Base-by-base conservation (phyloP, 73 alveolate species). In the Paramecium bursaria region DNA sequence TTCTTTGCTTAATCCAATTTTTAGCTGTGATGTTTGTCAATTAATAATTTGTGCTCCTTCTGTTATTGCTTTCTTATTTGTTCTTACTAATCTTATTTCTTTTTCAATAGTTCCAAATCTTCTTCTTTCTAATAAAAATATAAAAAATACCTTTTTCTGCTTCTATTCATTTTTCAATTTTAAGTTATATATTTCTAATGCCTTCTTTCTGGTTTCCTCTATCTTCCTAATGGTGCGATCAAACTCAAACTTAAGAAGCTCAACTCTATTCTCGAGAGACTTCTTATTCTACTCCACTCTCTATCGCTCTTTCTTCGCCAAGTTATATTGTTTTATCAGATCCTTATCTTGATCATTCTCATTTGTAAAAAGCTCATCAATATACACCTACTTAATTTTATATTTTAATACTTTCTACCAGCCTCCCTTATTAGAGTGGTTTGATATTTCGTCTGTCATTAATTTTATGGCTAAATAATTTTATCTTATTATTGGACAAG, bases 231-330 rank as follows among this genome's bases (percentile, higher is more conserved):
- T 77, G 7, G 87, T 74, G 50, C 88, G 77, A 25, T 33, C 57
- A 35, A 88, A 96, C 74, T 93, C 96, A 21, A 67, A 55, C 75
- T 77, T 90, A 13, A 93, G 86, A 75, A 93, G 52, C 19, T 91
- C 91, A 17, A 93, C 47, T 39, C 98, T 74, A 54, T 93, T 93
- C 35, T 91, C 94, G 26, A 91, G 73, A 46, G 82, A 27, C 79
- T 91, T 50, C 3, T 94, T 95, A 31, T 91, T 73, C 11, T 61
- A 73, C 50, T 93, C 95, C 9, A 91, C 95, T 10, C 85, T 90
- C 79, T 88, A 88, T 88, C 96, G 75, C 25, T 55, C 75, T 9
- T 52, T 48, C 33, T 76, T 86, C 25, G 90, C 92, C 11, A 7
- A 26, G 73, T 79, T 53, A 22, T 35, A 79, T 17, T 33, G 15